Evolutionary conservation across 257 asterid species (phyloP).

Genomic region (Penstemon barbatus): DNA sequence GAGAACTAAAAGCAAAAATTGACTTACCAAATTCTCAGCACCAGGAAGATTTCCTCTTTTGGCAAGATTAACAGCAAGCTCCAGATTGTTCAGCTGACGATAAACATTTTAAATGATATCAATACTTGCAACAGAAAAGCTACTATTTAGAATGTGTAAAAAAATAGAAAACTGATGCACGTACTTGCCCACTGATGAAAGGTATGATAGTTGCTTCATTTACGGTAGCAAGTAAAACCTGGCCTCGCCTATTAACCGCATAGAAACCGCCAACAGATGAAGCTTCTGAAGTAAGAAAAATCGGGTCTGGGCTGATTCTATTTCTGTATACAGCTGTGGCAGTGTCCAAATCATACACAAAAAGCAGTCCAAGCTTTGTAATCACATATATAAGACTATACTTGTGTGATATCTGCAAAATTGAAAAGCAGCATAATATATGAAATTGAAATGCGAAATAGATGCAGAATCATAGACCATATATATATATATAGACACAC

Average conservation of each 20-base stretch:
- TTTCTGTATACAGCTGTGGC: slow-evolving; percentile 97
- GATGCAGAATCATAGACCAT: slow-evolving; percentile 17
- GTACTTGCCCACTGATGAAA: slow-evolving; percentile 96
- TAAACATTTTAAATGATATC: slow-evolving; percentile 18
- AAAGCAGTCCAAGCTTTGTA: slow-evolving; percentile 97
- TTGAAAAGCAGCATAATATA: slow-evolving; percentile 11
- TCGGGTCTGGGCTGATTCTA: slow-evolving; percentile 98
- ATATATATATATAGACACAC: no score
- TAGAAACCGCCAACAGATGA: slow-evolving; percentile 93
- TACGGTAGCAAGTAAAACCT: slow-evolving; percentile 92
- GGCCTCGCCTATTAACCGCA: slow-evolving; percentile 96
- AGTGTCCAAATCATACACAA: slow-evolving; percentile 94
- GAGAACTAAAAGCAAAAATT: slow-evolving; percentile 22
- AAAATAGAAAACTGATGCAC: slow-evolving; percentile 26
- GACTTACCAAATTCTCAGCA: slow-evolving; percentile 93
- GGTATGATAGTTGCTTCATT: slow-evolving; percentile 91
- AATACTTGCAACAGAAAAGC: slow-evolving; percentile 1
- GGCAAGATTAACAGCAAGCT: slow-evolving; percentile 99
- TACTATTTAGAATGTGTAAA: slow-evolving; percentile 7
- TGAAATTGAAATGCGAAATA: slow-evolving; percentile 24
- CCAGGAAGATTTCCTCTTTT: slow-evolving; percentile 99
- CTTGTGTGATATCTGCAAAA: slow-evolving; percentile 85
- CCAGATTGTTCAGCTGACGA: slow-evolving; percentile 90
- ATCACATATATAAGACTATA: slow-evolving; percentile 91
- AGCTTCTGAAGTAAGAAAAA: slow-evolving; percentile 93